These are phyloP conservation scores for Stipa capillata DNA, from an alignment of 176 grass and related monocot genomes.

Conservation along the genomic window DNA sequence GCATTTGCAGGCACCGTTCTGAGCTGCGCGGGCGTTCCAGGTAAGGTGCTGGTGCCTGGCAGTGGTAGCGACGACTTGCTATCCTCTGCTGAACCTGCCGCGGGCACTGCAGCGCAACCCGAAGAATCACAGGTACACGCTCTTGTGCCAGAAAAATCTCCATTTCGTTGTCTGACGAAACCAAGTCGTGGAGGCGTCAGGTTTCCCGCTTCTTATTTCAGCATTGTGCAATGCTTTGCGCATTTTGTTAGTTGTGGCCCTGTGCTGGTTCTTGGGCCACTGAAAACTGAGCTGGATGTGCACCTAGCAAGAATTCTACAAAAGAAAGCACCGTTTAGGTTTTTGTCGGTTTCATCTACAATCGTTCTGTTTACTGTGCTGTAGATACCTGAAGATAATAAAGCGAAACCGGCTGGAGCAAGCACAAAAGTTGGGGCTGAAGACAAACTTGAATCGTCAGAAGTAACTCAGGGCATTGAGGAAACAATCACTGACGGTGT, in stretches of 20 bases:
- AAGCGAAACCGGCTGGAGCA: constrained; percentile 4
- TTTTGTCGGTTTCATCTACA: neutral
- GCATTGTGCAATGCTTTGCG: neutral
- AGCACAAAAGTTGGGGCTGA: neutral
- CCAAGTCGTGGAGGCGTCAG: neutral
- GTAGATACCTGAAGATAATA: constrained; percentile 27
- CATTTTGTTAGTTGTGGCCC: neutral
- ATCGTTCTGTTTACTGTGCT: neutral
- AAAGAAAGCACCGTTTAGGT: neutral
- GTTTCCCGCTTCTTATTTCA: neutral
- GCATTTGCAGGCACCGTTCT: constrained; percentile 32
- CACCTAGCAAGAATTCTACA: neutral
- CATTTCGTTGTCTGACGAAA: neutral
- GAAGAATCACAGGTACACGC: constrained; percentile 33
- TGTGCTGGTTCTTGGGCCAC: neutral
- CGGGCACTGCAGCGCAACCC: neutral
- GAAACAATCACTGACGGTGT: neutral
- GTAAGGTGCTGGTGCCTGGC: constrained; percentile 72
- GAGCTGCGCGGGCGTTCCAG: constrained; percentile 34
- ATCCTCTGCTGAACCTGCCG: constrained; percentile 22
- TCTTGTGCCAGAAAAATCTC: neutral
- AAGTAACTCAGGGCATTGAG: neutral
- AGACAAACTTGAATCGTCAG: constrained; percentile 11
- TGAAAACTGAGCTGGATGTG: constrained; percentile 2
- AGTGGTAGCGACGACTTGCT: constrained; percentile 39